Evolutionary conservation across 257 asterid species (phyloP).

Genomic region (Solanum phureja): DNA sequence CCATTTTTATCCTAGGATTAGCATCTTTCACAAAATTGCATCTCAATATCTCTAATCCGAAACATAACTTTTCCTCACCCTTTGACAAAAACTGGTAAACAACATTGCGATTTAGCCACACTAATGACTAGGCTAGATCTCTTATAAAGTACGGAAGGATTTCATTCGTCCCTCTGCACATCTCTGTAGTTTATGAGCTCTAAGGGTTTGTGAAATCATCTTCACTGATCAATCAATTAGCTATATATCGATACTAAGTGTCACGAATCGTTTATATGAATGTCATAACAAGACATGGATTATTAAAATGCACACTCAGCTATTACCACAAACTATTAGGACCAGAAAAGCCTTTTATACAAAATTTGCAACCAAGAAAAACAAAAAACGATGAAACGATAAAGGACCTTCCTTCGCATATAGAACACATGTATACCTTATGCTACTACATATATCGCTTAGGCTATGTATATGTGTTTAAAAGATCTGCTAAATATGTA

Average conservation of each 20-base stretch:
- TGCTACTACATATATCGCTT: neutral
- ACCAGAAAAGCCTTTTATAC: neutral
- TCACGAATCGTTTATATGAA: neutral
- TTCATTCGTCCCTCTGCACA: neutral
- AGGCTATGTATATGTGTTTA: neutral
- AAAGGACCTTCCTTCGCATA: neutral
- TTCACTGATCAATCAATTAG: neutral
- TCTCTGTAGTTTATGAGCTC: neutral
- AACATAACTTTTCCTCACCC: neutral
- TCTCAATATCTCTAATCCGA: neutral
- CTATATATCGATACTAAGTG: neutral
- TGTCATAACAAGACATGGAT: neutral
- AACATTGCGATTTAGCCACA: neutral
- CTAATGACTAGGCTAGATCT: neutral
- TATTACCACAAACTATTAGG: neutral
- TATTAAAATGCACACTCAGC: neutral
- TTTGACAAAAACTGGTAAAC: neutral
- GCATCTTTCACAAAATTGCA: neutral
- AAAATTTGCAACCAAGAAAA: neutral
- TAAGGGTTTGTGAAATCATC: neutral
- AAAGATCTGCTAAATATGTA: neutral
- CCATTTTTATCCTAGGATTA: neutral
- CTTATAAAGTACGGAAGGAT: neutral
- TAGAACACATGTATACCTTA: neutral
- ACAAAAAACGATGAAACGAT: neutral